Evolutionary conservation across 2,329 filamentous ascomycete genomes (phyloP), one percentile per base, ranked within the genome.

Genomic region (Drechslerella dactyloides): DNA sequence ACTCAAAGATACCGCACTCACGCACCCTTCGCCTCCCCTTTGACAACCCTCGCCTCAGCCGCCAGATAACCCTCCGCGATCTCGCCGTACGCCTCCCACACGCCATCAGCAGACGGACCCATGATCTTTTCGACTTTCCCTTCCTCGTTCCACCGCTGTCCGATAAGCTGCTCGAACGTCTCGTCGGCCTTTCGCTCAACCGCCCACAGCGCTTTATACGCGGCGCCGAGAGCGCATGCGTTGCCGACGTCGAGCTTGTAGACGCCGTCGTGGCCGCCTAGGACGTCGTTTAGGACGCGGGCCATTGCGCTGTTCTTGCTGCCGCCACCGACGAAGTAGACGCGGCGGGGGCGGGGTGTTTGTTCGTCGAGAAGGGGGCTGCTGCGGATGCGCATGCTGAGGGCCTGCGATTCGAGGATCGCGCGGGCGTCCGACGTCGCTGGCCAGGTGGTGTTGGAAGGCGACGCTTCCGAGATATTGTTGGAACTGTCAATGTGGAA

Each of bases 141-240:
- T 75, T 89, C 88, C 80, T 96, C 93, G 73, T 86, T 86, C 94
- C 94, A 99, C 74, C 94, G 84, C 78, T 83, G 82, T 6, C 89
- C 91, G 73, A 99, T 89, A 74, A 96, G 83, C 73, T 93, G 89
- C 78, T 97, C 94, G 81, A 97, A 97, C 2, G 85, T 90, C 84
- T 96, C 88, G 17, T 82, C 84, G 1, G 81, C 77, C 0, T 76
- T 79, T 53, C 90, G 82, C 82, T 94, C 91, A 62, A 91, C 83
- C 0, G 90, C 92, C 94, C 94, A 99, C 0, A 96, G 88, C 13
- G 94, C 93, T 82, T 97, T 97, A 81, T 97, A 97, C 24, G 93
- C 93, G 5, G 91, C 91, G 13, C 94, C 94, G 13, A 97, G 81
- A 10, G 93, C 94, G 81, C 94, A 99, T 1, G 94, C 93, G 81